Evolutionary conservation across 148 eudicot genomes (phyloP).

Genomic region (Camellia granthamiana): DNA sequence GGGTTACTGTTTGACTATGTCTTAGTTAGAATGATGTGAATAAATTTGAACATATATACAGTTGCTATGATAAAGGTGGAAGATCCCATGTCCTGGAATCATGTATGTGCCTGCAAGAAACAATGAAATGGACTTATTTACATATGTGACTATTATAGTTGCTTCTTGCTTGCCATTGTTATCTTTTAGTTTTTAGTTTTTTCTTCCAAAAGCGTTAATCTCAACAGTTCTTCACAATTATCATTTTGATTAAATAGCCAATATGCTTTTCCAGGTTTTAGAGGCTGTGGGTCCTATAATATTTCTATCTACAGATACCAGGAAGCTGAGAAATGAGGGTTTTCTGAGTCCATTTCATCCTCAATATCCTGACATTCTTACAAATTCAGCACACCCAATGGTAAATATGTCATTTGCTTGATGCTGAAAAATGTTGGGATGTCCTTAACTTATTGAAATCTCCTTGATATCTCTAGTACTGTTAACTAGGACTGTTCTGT

Average conservation of each 20-base stretch:
- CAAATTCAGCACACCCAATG: slow-evolving; percentile 99
- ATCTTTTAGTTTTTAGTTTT: not conserved
- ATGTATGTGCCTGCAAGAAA: not conserved
- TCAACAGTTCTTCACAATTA: not conserved
- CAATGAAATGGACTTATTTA: not conserved
- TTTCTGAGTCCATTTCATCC: slow-evolving; percentile 99
- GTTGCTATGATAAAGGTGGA: not conserved
- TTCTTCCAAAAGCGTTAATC: not conserved
- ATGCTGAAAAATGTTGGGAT: slow-evolving; percentile 1
- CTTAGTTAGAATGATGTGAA: not conserved
- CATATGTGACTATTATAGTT: not conserved
- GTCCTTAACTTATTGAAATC: not conserved
- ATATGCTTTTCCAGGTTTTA: slow-evolving; percentile 57
- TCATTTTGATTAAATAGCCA: slow-evolving; percentile 4
- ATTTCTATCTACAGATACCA: slow-evolving; percentile 88
- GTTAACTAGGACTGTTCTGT: not conserved
- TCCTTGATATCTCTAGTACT: not conserved
- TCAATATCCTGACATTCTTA: slow-evolving; percentile 96
- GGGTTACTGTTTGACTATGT: not conserved
- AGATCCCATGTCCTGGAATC: not conserved
- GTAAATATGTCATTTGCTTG: slow-evolving; percentile 32
- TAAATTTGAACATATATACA: not conserved
- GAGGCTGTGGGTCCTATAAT: slow-evolving; percentile 98
- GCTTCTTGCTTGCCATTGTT: not conserved
- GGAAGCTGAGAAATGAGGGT: slow-evolving; percentile 98